Evolutionary conservation across 2,329 filamentous ascomycete species (phyloP).

Genomic region (Epichloe aotearoae): DNA sequence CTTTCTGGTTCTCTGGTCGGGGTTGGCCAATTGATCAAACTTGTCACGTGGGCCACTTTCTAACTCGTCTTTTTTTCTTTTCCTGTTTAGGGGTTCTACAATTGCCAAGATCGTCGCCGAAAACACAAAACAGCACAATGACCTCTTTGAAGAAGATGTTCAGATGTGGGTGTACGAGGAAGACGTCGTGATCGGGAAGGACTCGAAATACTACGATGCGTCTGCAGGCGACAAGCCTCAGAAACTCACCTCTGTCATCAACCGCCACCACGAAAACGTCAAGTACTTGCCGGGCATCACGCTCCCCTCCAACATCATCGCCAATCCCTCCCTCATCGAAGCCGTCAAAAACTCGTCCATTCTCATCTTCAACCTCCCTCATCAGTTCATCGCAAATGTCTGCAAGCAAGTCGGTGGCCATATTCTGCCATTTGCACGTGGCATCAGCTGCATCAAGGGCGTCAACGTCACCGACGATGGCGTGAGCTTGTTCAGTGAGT

Average conservation of each 20-base stretch:
- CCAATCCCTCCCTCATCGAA: conserved; percentile 68
- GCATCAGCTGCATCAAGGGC: conserved; percentile 96
- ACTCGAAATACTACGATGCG: conserved; percentile 59
- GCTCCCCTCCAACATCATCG: conserved; percentile 70
- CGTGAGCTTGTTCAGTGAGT: conserved; percentile 84
- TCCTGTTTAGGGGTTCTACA: conserved; percentile 63
- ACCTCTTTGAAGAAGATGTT: conserved; percentile 76
- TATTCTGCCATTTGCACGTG: conserved; percentile 81
- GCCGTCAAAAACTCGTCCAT: conserved; percentile 76
- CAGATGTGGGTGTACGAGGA: conserved; percentile 99
- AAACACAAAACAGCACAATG: conserved; percentile 64
- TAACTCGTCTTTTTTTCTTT: background rate
- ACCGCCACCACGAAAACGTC: conserved; percentile 85
- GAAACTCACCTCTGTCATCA: conserved; percentile 87
- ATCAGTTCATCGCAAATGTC: conserved; percentile 85
- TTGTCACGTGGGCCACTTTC: background rate
- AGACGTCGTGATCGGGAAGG: conserved; percentile 59
- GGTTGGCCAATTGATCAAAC: background rate
- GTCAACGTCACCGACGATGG: conserved; percentile 82
- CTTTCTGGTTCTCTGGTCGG: background rate
- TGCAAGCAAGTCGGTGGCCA: conserved; percentile 77
- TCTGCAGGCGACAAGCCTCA: conserved; percentile 52
- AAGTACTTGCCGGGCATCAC: conserved; percentile 90
- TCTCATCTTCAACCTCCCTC: conserved; percentile 89
- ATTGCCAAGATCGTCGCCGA: conserved; percentile 96